Evolutionary conservation across 2,329 filamentous ascomycete genomes (phyloP).

Genomic region (Colletotrichum horii): DNA sequence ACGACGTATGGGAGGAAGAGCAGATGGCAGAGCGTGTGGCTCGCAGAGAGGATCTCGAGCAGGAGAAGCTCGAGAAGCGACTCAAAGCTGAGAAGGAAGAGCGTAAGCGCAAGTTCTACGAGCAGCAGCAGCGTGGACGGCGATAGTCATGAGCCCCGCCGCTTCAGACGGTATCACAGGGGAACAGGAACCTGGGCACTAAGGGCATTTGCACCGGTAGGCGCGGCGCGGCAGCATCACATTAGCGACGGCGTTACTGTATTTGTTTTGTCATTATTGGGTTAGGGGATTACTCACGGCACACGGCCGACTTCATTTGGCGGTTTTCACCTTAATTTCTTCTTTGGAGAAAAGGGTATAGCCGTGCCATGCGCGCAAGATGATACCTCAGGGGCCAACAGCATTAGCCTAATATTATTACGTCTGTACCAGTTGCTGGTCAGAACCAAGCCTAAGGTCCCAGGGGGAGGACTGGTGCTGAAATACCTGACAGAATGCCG

Average conservation of each 20-base stretch:
- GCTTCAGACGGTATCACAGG: not conserved
- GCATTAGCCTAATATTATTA: constrained; percentile 11
- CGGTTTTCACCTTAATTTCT: not conserved
- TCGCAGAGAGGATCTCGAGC: constrained; percentile 70
- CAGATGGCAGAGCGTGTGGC: constrained; percentile 64
- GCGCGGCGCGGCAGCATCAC: constrained; percentile 25
- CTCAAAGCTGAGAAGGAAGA: constrained; percentile 69
- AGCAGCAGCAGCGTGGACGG: constrained; percentile 23
- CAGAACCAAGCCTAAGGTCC: not conserved
- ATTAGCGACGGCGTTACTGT: constrained; percentile 45
- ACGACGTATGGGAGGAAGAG: constrained; percentile 78
- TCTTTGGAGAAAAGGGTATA: not conserved
- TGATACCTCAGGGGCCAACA: not conserved
- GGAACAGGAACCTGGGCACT: not conserved
- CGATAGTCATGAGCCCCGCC: not conserved
- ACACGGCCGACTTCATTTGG: not conserved
- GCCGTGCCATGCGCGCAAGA: not conserved
- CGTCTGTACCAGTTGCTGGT: not conserved
- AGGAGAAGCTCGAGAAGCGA: constrained; percentile 65
- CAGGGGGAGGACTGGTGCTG: not conserved
- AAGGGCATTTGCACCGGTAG: constrained; percentile 8
- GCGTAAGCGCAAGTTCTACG: constrained; percentile 46
- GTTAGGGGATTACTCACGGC: not conserved
- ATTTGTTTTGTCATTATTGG: constrained; percentile 3
- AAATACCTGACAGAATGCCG: not conserved